These are phyloP conservation scores for Fusarium nurragi DNA, from an alignment of 2,329 filamentous ascomycete genomes.

Conservation along the genomic window DNA sequence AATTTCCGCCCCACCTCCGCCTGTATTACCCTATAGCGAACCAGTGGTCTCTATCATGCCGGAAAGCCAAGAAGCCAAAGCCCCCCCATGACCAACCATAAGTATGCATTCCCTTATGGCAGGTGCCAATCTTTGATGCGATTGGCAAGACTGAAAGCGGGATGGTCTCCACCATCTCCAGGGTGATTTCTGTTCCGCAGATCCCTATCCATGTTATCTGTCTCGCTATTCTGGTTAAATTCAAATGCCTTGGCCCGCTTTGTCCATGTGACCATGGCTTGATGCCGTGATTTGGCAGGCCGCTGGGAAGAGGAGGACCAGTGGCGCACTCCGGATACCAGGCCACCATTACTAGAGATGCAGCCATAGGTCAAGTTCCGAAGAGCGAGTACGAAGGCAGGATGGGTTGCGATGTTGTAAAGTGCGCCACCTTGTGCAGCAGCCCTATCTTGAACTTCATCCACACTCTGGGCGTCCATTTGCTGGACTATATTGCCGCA, in stretches of 20 bases:
- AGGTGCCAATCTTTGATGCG: not conserved
- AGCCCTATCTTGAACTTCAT: fast-evolving
- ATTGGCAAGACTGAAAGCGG: not conserved
- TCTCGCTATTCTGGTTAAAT: conserved; percentile 7
- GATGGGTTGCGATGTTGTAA: not conserved
- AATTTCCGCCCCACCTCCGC: not conserved
- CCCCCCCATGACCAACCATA: no score
- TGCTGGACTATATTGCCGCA: not conserved
- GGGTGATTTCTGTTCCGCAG: not conserved
- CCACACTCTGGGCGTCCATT: fast-evolving
- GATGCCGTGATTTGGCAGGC: not conserved
- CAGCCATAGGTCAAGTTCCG: not conserved
- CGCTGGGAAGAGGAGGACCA: not conserved
- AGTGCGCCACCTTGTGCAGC: not conserved
- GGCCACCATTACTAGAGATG: no score
- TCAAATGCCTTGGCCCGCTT: not conserved
- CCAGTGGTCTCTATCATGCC: not conserved
- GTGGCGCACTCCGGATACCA: no score
- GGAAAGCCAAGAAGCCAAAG: conserved; percentile 2
- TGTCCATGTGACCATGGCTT: not conserved
- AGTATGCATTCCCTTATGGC: no score
- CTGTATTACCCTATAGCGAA: not conserved
- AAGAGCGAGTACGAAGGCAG: not conserved
- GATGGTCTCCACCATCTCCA: not conserved
- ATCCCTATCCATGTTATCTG: not conserved